These are phyloP conservation scores for Phialemoniopsis sp. DNA, from an alignment of 2,329 filamentous ascomycete genomes.

Conservation along the genomic window DNA sequence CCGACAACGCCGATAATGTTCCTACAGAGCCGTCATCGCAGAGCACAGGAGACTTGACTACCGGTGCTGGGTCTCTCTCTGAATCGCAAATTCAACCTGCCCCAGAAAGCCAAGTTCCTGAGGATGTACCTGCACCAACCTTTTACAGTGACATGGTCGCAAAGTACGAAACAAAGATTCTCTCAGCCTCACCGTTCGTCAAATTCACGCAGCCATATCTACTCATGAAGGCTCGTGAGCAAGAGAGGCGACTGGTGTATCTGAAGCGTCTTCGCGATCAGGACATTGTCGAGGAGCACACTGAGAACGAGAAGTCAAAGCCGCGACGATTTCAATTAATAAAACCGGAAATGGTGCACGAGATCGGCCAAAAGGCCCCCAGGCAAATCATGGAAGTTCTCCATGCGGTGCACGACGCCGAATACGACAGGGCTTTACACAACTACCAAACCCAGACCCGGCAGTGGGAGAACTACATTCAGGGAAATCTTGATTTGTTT, in stretches of 20 bases:
- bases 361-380: constrained; percentile 73
- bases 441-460: constrained; percentile 92
- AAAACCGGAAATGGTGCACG: constrained; percentile 91
- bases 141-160: constrained; percentile 95
- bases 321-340: constrained; percentile 83
- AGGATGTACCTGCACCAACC: constrained; percentile 79
- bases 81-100: constrained; percentile 37
- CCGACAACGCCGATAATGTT: no score
- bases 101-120: constrained; percentile 58
- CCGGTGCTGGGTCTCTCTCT: constrained; percentile 21
- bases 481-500: constrained; percentile 83
- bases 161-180: constrained; percentile 86
- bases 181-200: constrained; percentile 95
- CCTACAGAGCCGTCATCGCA: neutral
- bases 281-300: constrained; percentile 51
- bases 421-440: constrained; percentile 92
- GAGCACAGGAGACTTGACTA: constrained; percentile 19
- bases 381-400: constrained; percentile 89
- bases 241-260: constrained; percentile 79
- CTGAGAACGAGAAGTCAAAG: constrained; percentile 56
- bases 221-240: constrained; percentile 84
- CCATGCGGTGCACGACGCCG: constrained; percentile 90
- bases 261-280: constrained; percentile 81
- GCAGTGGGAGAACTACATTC: constrained; percentile 94
- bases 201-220: constrained; percentile 93